These are phyloP conservation scores for Nemania bipapillata DNA, from an alignment of 2,329 filamentous ascomycete genomes.

Conservation along the genomic window DNA sequence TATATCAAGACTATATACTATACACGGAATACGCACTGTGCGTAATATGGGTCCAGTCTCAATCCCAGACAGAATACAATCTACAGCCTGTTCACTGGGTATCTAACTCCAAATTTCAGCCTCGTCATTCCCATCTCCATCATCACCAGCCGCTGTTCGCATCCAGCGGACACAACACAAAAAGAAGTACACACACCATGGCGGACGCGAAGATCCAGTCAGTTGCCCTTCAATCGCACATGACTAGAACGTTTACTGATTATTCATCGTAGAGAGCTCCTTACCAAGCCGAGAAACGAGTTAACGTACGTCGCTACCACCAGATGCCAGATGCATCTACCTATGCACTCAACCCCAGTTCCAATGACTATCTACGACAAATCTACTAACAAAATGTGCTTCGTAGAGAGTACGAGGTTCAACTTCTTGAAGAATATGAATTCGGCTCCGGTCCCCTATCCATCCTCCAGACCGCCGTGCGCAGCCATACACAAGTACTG, in stretches of 20 bases:
- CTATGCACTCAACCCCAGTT: constrained; percentile 28
- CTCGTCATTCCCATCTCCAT: constrained; percentile 30
- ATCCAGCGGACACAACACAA: constrained; percentile 14
- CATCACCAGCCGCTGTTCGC: constrained; percentile 14
- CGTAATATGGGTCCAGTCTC: background rate
- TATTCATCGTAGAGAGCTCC: constrained; percentile 73
- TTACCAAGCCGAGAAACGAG: constrained; percentile 87
- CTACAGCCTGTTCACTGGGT: background rate
- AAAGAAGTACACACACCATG: constrained; percentile 41
- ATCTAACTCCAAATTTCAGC: too few species aligned
- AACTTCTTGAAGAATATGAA: constrained; percentile 77
- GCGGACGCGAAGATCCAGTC: constrained; percentile 73
- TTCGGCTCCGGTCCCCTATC: constrained; percentile 84
- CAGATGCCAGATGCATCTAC: background rate
- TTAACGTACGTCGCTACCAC: constrained; percentile 77
- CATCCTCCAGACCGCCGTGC: constrained; percentile 95
- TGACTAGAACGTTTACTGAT: background rate
- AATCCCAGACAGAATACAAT: background rate
- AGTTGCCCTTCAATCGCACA: constrained; percentile 43
- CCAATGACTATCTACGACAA: constrained; percentile 26
- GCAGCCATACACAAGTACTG: constrained; percentile 92
- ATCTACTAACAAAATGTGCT: constrained; percentile 31
- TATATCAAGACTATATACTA: too few species aligned
- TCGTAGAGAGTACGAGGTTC: constrained; percentile 64
- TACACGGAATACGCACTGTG: too few species aligned